Evolutionary conservation across 208 protist species (phyloP), one percentile per base, ranked within the genome.

Genomic region (Wallacemonas sp.): DNA sequence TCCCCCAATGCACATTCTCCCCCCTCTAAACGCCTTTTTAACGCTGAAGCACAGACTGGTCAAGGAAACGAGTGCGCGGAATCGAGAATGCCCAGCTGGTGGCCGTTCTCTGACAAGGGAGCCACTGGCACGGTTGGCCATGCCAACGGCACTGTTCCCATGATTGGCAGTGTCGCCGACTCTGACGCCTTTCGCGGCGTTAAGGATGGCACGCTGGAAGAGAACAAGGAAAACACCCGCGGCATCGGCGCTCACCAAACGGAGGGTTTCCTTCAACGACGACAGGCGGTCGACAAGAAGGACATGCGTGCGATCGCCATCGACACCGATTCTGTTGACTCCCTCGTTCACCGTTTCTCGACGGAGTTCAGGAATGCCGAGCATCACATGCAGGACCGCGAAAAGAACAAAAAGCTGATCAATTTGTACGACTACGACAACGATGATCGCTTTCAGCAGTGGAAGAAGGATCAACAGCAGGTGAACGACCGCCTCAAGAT

Each of bases 391-490:
- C 61, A 80, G 56, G 36, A 58, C 49, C 76, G 81, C 24, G 34
- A 65, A 33, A 64, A 71, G n/a, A 21, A 76, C 11, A 36, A 80
- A 41, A 58, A 70, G 11, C 1, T 74, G 12, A 34, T 87, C 17
- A 43, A 77, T 36, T 43, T 78, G 24, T 92, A 93, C 65, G 85
- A 93, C 73, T 96, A 92, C 63, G 80, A 89, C 21, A 74, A 69
- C 24, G 91, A 96, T 58, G 61, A 60, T 23, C 73, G 84, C 19
- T 96, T 89, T 61, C 57, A 90, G 41, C 80, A 93, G 60, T 96
- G 91, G 88, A 65, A 70, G 48, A 52, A 46, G 27, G 88, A 94
- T 44, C 78, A 91, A 65, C 57, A 87, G 55, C 44, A 70, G 21
- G 62, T 87, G 43, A 72, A 68, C 12, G 79, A 92, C 58, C 63